These are phyloP conservation scores for Azolla pinnata DNA, from an alignment of 75 land plant species.

Conservation along the genomic window DNA sequence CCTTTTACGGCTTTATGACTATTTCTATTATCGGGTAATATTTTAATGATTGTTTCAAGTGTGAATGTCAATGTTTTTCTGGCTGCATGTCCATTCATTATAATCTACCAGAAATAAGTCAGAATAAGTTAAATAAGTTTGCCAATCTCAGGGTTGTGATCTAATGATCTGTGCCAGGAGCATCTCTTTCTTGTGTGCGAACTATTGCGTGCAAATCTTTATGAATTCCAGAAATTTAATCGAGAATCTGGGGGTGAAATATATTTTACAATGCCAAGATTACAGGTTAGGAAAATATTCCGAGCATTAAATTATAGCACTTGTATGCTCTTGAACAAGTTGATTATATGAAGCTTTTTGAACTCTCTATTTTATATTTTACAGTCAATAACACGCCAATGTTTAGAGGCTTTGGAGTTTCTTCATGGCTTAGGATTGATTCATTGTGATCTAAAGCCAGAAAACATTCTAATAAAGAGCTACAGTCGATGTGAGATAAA, in stretches of 20 bases:
- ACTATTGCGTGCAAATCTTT: conserved; percentile 90
- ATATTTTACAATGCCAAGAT: conserved; percentile 97
- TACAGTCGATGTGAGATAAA: conserved; percentile 17
- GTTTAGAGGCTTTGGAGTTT: conserved; percentile 15
- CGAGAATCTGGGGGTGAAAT: conserved; percentile 99
- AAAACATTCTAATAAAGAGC: conserved; percentile 14
- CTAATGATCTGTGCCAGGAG: conserved; percentile 40
- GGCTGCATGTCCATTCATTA: not conserved
- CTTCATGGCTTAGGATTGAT: conserved; percentile 10
- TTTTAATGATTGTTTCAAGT: not conserved
- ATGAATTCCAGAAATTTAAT: conserved; percentile 98
- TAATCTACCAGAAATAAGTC: not conserved
- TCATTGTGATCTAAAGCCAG: conserved; percentile 14
- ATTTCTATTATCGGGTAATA: conserved; percentile 92
- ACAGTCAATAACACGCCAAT: conserved; percentile 15
- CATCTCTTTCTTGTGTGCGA: conserved; percentile 95
- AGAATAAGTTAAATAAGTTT: not conserved
- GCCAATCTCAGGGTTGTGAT: not conserved
- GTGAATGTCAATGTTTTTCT: not conserved
- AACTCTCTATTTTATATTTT: not conserved
- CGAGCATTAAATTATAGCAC: not conserved
- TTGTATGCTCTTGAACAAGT: not conserved
- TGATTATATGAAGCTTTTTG: not conserved
- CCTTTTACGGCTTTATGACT: conserved; percentile 81
- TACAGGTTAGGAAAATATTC: conserved; percentile 46